A percentile compares a stretch with the other conserved stretches of the same genome.
These are phyloP conservation scores for Lachnellula arida DNA, from an alignment of 2,329 filamentous ascomycete genomes.

Conservation along the genomic window DNA sequence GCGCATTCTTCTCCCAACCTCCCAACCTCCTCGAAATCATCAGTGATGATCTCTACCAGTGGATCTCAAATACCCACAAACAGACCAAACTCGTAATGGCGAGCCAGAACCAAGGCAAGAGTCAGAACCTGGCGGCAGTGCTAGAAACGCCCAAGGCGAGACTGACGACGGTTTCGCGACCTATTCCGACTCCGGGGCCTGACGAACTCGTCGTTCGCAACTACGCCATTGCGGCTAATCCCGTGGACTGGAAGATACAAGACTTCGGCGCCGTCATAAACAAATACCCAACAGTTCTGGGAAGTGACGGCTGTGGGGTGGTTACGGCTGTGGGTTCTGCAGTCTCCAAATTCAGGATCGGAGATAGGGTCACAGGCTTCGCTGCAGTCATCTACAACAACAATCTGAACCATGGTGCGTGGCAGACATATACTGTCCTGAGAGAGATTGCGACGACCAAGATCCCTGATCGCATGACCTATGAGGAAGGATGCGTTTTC, in stretches of 20 bases:
- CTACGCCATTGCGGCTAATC: constrained; percentile 35
- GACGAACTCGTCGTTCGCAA: constrained; percentile 34
- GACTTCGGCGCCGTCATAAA: constrained; percentile 8
- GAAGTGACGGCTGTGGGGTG: constrained; percentile 16
- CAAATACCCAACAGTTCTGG: constrained; percentile 36
- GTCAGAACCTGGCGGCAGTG: constrained; percentile 16
- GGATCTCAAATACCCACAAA: neutral
- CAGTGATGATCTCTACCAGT: neutral
- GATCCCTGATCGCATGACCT: constrained; percentile 23
- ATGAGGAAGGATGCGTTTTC: constrained; percentile 27
- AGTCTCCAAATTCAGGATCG: constrained; percentile 19
- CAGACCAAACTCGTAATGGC: neutral
- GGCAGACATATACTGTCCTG: constrained; percentile 41
- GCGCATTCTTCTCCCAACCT: neutral
- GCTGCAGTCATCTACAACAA: constrained; percentile 38
- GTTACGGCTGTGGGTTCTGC: constrained; percentile 11
- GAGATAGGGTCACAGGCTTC: constrained; percentile 41
- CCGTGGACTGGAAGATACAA: constrained; percentile 37
- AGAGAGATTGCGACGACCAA: constrained; percentile 37
- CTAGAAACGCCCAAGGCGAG: constrained; percentile 28
- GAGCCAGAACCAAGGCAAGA: neutral
- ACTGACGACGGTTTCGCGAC: constrained; percentile 32
- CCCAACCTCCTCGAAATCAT: neutral
- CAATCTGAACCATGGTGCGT: constrained; percentile 34
- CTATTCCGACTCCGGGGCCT: constrained; percentile 31